Base-by-base conservation (phyloP, 352 stramenopile genomes). In the Saprolegnia diclina region DNA sequence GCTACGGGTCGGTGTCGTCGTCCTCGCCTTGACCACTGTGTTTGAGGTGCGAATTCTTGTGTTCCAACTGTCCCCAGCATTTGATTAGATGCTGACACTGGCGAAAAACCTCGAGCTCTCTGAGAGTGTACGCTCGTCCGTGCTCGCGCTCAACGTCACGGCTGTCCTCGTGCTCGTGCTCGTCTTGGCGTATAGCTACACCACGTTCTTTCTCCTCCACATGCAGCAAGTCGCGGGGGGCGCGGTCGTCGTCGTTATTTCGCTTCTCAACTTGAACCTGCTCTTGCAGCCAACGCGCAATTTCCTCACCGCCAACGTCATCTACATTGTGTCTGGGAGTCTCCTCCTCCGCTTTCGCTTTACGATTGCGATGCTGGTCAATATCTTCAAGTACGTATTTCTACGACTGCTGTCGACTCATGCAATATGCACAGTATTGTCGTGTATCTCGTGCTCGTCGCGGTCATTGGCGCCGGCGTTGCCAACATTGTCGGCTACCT, bases 281-380 rank as follows among this genome's bases (percentile, higher is more conserved):
- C 42, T 69, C 13, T n/a, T 69, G 16, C 53, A 42, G 11, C 44
- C 50, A 19, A 61, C 1, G 1, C 56, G 70, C 24, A 73, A 75
- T 4, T 80, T 79, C 57, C 59, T 90, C 50, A 82, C 81, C 22
- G 45, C 78, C 0, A 82, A 82, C 55, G 72, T 90, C n/a, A 61
- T 89, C 19, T 71, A 81, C 65, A 76, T 81, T 13, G 75, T 85
- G 19, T 75, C 87, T 44, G 81, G 88, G 59, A 81, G 79, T 0
- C 72, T 90, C 22, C 75, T 75, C 24, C 77, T 88, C 26, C 78
- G 80, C 7, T 74, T 90, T 11, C 80, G 80, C 16, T 90, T 89
- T 40, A 73, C 76, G 4, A 89, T 87, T 56, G 77, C 80, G 26
- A 71, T 72, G 2, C 22, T 81, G 7, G 74, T 90, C 35, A 65